Evolutionary conservation across 805 yeast species (phyloP), one percentile per base, ranked within the genome.

Genomic region (Teunomyces funiuensis): DNA sequence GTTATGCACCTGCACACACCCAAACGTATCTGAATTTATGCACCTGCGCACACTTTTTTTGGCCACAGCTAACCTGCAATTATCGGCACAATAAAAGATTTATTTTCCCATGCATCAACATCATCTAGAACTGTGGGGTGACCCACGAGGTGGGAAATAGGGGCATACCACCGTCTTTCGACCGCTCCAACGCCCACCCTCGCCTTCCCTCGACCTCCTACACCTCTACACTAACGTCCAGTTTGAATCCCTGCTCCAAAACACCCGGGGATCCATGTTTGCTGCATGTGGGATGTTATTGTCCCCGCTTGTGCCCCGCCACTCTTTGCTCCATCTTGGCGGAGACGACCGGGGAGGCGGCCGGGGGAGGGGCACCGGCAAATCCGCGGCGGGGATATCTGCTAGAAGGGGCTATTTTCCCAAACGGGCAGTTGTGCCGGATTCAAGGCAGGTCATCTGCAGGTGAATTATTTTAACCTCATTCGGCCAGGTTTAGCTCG

Each of bases 141-240:
- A 22, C 16, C 34, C 34, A 31, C 34, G 34, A 31, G 34, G 34
- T 31, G 34, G 19, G 34, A 25, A 31, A 19, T 31, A 31, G 34
- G 34, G 34, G 34, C 34, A 31, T 31, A 25, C 19, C 25, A 31
- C 19, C 10, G 25, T 22, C 11, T 4, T 4, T 7, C 9, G 11
- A 8, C 11, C 7, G 22, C 5, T 19, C 7, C 22, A 19, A 5
- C 22, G 5, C 7, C 22, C 25, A 9, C 5, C 3, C 9, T 6
- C 25, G 11, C 25, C 25, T 22, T 3, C 9, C 25, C 11, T 22
- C 9, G 25, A 8, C 25, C 25, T 11, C 22, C 25, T 11, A 22
- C 7, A 22, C 25, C n/a, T n/a, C n/a, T n/a, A n/a, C n/a, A n/a
- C n/a, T n/a, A n/a, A n/a, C n/a, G n/a, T n/a, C n/a, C n/a, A n/a